A percentile compares a stretch with the other conserved stretches of the same genome.
Conservation (phyloP, 192 early-diverging fungal genomes). For the Borealophlyctis nickersoniae region DNA sequence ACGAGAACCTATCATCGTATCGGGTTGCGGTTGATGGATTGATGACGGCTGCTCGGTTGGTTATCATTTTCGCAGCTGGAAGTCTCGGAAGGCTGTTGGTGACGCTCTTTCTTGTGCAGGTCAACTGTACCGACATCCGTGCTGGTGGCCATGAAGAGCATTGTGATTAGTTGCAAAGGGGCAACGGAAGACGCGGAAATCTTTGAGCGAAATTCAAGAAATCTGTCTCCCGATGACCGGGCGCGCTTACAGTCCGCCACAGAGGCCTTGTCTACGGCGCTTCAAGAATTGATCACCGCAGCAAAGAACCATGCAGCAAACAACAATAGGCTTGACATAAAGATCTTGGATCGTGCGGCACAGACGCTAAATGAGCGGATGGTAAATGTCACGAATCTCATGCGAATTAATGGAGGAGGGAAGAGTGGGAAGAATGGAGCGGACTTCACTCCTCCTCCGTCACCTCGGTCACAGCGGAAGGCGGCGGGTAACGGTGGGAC, state of each 20-base stretch:
- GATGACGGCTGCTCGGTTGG: not conserved
- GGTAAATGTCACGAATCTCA: constrained; percentile 2
- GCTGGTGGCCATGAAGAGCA: constrained; percentile 29
- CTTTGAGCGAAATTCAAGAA: constrained; percentile 6
- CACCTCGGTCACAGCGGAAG: not conserved
- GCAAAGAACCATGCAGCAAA: constrained; percentile 33
- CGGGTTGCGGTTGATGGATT: not conserved
- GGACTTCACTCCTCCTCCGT: constrained; percentile 5
- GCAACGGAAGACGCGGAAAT: constrained; percentile 36
- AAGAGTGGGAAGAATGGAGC: constrained; percentile 14
- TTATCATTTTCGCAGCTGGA: not conserved
- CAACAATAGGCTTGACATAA: not conserved
- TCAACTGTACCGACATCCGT: constrained; percentile 8
- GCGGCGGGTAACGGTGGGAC: not conserved
- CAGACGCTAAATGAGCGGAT: not conserved
- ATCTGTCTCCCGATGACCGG: constrained; percentile 5
- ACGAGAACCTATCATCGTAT: not conserved
- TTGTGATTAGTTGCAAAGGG: constrained; percentile 33
- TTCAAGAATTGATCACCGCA: constrained; percentile 25
- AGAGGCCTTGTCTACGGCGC: constrained; percentile 17
- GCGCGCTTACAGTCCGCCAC: constrained; percentile 12
- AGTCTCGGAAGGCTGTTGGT: no score
- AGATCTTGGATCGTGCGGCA: not conserved
- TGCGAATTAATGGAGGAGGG: constrained; percentile 17
- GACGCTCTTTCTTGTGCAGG: no score